A percentile compares a stretch with the other conserved stretches of the same genome.
These are phyloP conservation scores for Dictyostelium gargantuum DNA, from an alignment of 208 protist genomes.

Conservation along the genomic window DNA sequence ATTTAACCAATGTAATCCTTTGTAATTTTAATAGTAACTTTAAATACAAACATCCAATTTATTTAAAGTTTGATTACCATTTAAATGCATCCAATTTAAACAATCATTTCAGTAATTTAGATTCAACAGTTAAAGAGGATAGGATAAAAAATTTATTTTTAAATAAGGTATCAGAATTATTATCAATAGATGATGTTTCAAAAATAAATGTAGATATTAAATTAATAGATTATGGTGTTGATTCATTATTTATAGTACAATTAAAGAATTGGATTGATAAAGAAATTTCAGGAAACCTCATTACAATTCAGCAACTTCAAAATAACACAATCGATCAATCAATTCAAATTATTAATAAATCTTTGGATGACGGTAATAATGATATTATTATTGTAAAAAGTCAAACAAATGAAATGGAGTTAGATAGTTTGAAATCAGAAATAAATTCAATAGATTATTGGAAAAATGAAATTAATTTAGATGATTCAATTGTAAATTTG, in stretches of 20 bases:
- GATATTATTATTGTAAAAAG: neutral
- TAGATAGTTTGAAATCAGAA: too few species aligned
- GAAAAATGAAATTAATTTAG: neutral
- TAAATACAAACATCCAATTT: too few species aligned
- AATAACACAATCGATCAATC: neutral
- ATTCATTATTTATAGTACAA: conserved; percentile 15
- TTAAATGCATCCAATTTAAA: too few species aligned
- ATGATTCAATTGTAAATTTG: neutral
- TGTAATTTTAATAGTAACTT: too few species aligned
- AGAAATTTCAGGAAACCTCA: neutral
- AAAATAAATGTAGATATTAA: neutral
- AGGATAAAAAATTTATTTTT: neutral
- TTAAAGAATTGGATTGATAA: conserved; percentile 27
- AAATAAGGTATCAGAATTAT: neutral
- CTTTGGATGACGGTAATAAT: neutral
- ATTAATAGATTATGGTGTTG: conserved; percentile 15
- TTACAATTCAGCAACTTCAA: neutral
- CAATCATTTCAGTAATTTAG: too few species aligned
- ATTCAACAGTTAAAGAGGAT: too few species aligned
- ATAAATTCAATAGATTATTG: neutral
- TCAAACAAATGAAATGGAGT: neutral
- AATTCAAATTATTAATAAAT: neutral
- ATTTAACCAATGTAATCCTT: neutral
- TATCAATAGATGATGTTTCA: neutral
- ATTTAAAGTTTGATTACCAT: too few species aligned